Percentiles rank a stretch among this genome's conserved stretches.
phyloP scores from a whole-genome alignment of 2,329 filamentous ascomycete genomes.

The Exophiala sideris region DNA sequence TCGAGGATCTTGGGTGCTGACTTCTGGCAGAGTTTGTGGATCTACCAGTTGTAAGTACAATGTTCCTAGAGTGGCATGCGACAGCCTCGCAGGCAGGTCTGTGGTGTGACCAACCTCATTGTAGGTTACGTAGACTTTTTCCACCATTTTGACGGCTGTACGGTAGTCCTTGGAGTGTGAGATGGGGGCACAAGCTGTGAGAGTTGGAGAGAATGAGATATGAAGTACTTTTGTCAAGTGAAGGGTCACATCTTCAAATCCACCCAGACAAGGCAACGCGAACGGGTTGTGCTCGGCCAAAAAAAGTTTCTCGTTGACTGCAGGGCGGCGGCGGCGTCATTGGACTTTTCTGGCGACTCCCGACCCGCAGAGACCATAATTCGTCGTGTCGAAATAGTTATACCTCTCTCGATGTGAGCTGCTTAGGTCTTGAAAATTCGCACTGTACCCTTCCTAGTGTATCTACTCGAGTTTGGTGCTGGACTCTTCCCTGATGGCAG shows the following conservation, averaged over 20 bases:
- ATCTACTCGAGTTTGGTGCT: too few relatives aligned
- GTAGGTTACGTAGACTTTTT: slow-evolving; percentile 88
- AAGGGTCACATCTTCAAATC: slow-evolving; percentile 13
- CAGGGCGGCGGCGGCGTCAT: neutral
- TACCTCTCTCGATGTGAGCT: too few relatives aligned
- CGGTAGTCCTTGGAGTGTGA: neutral
- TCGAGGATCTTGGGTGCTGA: slow-evolving; percentile 76
- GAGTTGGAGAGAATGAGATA: neutral
- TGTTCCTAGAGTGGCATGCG: neutral
- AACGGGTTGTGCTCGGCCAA: neutral
- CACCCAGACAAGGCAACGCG: neutral
- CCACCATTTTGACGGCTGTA: slow-evolving; percentile 55
- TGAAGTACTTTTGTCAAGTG: neutral
- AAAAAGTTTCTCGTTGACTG: slow-evolving; percentile 8
- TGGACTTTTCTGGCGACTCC: neutral
- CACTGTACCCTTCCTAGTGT: too few relatives aligned
- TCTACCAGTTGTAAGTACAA: slow-evolving; percentile 49
- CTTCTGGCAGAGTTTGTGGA: slow-evolving; percentile 94
- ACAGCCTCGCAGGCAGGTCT: neutral
- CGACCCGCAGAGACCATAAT: neutral
- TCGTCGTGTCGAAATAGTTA: too few relatives aligned
- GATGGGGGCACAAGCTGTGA: too few relatives aligned
- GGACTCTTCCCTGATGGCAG: too few relatives aligned
- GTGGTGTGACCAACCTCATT: slow-evolving; percentile 65
- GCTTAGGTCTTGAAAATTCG: too few relatives aligned